Evolutionary conservation across 1,284 basidiomycete species (phyloP).

Genomic region (Microbotryum intermedium): DNA sequence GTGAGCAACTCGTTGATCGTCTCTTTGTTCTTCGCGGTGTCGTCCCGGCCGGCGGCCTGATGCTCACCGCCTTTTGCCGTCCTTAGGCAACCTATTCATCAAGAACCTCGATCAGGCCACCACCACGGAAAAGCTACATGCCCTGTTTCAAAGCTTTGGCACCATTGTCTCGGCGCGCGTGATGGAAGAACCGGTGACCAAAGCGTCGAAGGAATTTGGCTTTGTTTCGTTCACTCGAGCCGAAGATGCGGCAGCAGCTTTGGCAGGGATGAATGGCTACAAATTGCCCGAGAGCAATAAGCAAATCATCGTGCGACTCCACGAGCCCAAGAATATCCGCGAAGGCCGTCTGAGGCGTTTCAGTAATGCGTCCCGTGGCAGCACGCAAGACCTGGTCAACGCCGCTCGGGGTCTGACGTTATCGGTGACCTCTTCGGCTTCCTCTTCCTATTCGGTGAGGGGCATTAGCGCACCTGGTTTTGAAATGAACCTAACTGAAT

Average conservation of each 20-base stretch:
- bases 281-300: conserved; percentile 54
- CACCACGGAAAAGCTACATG: conserved; percentile 69
- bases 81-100: conserved; percentile 19
- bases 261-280: conserved; percentile 69
- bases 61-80: background rate
- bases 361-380: too few relatives aligned
- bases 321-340: conserved; percentile 79
- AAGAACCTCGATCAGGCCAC: conserved; percentile 78
- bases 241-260: conserved; percentile 54
- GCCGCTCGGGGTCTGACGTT: too few relatives aligned
- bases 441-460: too few relatives aligned
- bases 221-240: conserved; percentile 64
- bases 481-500: too few relatives aligned
- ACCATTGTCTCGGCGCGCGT: conserved; percentile 63
- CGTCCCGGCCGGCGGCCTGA: background rate
- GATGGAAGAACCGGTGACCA: conserved; percentile 70
- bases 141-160: conserved; percentile 52
- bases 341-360: conserved; percentile 59
- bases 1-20: background rate
- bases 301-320: conserved; percentile 71
- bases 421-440: too few relatives aligned
- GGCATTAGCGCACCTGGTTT: too few relatives aligned
- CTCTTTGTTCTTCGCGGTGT: background rate
- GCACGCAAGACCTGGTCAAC: too few relatives aligned
- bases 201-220: conserved; percentile 83